phyloP scores from a whole-genome alignment of 179 eudicot genomes.

The Spergularia azorica region DNA sequence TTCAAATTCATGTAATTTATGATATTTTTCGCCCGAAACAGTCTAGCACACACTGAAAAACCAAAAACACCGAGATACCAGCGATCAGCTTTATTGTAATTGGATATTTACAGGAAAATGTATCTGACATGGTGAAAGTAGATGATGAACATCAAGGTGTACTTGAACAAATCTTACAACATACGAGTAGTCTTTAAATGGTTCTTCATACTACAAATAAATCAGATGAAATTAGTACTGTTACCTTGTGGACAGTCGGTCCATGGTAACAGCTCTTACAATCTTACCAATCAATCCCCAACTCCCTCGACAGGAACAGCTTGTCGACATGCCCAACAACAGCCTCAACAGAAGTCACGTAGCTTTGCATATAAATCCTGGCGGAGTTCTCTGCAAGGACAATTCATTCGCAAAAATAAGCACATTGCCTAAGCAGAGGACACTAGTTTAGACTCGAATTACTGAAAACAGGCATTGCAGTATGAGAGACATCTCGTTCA shows the following conservation, averaged over 20 bases:
- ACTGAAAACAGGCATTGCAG: no score
- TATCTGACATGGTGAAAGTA: not conserved
- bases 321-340: constrained; percentile 64
- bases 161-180: not conserved
- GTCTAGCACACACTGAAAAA: not conserved
- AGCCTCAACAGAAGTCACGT: constrained; percentile 50
- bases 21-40: not conserved
- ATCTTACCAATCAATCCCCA: constrained; percentile 84
- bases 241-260: not conserved
- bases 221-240: no score
- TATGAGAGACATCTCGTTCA: no score
- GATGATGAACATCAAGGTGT: not conserved
- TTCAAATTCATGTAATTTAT: not conserved
- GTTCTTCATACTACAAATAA: constrained; percentile 5
- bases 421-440: not conserved
- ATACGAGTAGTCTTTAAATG: not conserved
- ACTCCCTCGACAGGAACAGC: constrained; percentile 56
- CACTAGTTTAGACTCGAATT: no score
- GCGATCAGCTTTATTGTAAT: no score
- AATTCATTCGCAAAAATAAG: not conserved
- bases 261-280: not conserved
- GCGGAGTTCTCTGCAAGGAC: constrained; percentile 65
- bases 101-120: no score
- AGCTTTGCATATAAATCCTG: constrained; percentile 63
- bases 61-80: not conserved